These are phyloP conservation scores for Chalciporus sp. DNA, from an alignment of 1,284 basidiomycete genomes.

Conservation along the genomic window DNA sequence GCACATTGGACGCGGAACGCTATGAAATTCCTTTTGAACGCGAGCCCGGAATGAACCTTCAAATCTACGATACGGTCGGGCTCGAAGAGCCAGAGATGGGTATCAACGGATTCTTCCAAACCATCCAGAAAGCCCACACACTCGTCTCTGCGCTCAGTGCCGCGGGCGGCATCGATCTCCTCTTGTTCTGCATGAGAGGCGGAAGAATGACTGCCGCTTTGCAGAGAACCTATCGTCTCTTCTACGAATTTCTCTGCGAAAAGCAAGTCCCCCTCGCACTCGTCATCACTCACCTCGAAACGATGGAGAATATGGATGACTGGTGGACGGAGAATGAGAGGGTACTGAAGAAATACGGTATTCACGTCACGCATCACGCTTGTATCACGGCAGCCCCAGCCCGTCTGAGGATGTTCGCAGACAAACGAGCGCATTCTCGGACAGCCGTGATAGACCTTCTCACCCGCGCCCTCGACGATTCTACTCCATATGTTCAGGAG, in stretches of 20 bases:
- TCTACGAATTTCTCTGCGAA: conserved; percentile 5
- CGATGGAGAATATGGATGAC: not conserved
- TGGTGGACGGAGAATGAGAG: too few relatives aligned
- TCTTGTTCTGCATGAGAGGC: conserved; percentile 3
- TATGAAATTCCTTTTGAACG: too few relatives aligned
- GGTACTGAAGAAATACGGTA: not conserved
- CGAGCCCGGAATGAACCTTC: too few relatives aligned
- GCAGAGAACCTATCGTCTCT: not conserved
- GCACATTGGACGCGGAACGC: too few relatives aligned
- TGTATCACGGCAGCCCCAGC: too few relatives aligned
- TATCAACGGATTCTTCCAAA: too few relatives aligned
- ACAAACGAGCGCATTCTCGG: not conserved
- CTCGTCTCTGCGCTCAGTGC: not conserved
- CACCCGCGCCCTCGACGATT: not conserved
- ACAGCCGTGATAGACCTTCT: conserved; percentile 3
- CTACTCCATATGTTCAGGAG: not conserved
- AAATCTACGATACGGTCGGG: too few relatives aligned
- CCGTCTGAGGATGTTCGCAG: not conserved
- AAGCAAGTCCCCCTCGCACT: conserved; percentile 1
- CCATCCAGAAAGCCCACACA: too few relatives aligned
- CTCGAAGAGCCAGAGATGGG: too few relatives aligned
- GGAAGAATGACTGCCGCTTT: conserved; percentile 1
- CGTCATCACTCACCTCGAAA: conserved; percentile 3
- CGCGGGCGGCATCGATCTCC: conserved; percentile 1
- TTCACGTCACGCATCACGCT: not conserved